Percentiles rank a stretch among this genome's conserved stretches.
phyloP scores from a whole-genome alignment of 2,329 filamentous ascomycete genomes.

The Geosmithia putterillii region DNA sequence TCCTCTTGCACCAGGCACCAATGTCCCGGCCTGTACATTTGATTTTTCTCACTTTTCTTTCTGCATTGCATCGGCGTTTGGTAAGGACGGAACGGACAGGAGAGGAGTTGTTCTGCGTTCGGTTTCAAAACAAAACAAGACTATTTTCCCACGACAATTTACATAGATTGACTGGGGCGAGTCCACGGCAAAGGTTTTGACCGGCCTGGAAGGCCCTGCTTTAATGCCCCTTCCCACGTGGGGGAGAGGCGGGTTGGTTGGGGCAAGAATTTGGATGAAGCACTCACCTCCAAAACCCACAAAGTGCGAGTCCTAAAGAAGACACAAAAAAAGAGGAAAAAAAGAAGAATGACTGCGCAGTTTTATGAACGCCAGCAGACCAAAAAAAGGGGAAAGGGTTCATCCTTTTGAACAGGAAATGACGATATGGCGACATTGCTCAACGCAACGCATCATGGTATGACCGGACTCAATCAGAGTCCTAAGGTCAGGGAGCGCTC shows the following conservation, averaged over 20 bases:
- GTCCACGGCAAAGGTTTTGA: background rate
- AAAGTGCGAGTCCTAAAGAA: background rate
- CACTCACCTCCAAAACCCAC: background rate
- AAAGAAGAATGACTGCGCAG: background rate
- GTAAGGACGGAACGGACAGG: slow-evolving; percentile 15
- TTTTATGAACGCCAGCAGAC: background rate
- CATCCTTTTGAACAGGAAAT: background rate
- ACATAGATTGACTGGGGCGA: slow-evolving; percentile 4
- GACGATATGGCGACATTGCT: background rate
- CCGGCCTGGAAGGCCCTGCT: background rate
- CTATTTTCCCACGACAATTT: slow-evolving; percentile 21
- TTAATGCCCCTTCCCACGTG: slow-evolving; percentile 1
- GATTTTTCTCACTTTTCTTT: slow-evolving; percentile 17
- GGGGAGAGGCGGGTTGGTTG: background rate
- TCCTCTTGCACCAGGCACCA: background rate
- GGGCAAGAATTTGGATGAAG: background rate
- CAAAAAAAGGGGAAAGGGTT: background rate
- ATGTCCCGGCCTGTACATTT: slow-evolving; percentile 23
- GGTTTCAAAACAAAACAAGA: slow-evolving; percentile 21
- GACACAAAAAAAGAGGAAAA: background rate
- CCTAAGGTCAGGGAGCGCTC: background rate
- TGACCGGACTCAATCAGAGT: background rate
- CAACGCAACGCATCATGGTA: background rate
- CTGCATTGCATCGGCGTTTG: slow-evolving; percentile 50
- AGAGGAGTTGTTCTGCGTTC: slow-evolving; percentile 13